phyloP scores from a whole-genome alignment of 495 filamentous ascomycete species.

The Amniculicola lignicola region DNA sequence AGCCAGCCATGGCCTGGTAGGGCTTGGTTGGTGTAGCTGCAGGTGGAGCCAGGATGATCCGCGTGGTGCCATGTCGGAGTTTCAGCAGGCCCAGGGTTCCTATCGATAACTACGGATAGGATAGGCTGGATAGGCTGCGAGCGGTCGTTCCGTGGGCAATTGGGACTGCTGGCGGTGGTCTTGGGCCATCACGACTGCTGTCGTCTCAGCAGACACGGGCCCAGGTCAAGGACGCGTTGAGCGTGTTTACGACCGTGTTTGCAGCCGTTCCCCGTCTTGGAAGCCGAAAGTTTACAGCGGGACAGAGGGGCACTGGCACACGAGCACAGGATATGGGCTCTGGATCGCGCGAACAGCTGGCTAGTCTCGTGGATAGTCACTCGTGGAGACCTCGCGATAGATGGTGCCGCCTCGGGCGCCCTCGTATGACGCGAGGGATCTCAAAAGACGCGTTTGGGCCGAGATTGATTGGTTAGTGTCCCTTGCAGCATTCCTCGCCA shows the following conservation, averaged over 20 bases:
- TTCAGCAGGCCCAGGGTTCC: constrained; percentile 9
- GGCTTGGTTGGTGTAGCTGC: constrained; percentile 4
- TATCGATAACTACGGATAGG: not conserved
- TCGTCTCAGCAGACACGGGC: not conserved
- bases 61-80: constrained; percentile 19
- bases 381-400: not conserved
- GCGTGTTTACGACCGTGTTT: not conserved
- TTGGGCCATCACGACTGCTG: constrained; percentile 7
- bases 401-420: not conserved
- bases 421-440: constrained; percentile 8
- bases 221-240: not conserved
- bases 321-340: not conserved
- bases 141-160: not conserved
- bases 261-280: not conserved
- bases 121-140: constrained; percentile 6
- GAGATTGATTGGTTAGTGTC: constrained; percentile 7
- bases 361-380: no score
- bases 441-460: constrained; percentile 7
- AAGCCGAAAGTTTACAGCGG: not conserved
- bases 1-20: not conserved
- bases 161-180: not conserved
- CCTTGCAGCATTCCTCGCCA: constrained; percentile 19
- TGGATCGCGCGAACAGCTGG: not conserved
- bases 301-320: not conserved
- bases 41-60: not conserved